Evolutionary conservation across 192 early-diverging fungal genomes (phyloP), one percentile per base, ranked within the genome.

Genomic region (Paraglomus brasilianum): DNA sequence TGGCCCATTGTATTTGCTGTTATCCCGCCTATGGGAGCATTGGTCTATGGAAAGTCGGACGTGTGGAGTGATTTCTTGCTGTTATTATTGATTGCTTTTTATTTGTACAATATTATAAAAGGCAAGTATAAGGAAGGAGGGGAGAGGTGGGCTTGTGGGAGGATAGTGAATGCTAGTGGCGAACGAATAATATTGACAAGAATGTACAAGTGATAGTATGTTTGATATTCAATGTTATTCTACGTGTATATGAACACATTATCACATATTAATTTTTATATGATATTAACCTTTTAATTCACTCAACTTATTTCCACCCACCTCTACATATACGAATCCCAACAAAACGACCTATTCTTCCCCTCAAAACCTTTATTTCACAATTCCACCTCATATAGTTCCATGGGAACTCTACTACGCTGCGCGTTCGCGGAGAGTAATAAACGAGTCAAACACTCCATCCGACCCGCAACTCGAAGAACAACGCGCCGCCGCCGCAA

Each of bases 1-100:
- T 87, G 85, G 85, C 85, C 85, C 2, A 86, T 86, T 43, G 39
- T 82, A 17, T 77, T 86, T 49, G 85, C 85, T 21, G 73, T 86
- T 15, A 53, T 83, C 11, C 85, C 85, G 4, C 77, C 85, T 0
- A 57, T 86, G 13, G 85, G 85, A 10, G 80, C 83, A 4, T 78
- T 86, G 58, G 45, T 86, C 60, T 82, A 77, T 70, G 85, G 85
- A 38, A 84, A 79, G 61, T 77, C 83, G 14, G 85, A 86, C 57
- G 73, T 83, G 48, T 86, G 81, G 78, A 81, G 80, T 49, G 85
- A 86, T 70, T 83, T 86, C 45, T 60, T 86, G 22, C 78, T 82
- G 45, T 71, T 84, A 11, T 42, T 80, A 21, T 72, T 86, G 53
- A 86, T 84, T 15, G 73, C 80, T 2, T 86, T 83, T 61, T 86